phyloP scores from a whole-genome alignment of 192 early-diverging fungal genomes.

The Polychytrium aggregatum region DNA sequence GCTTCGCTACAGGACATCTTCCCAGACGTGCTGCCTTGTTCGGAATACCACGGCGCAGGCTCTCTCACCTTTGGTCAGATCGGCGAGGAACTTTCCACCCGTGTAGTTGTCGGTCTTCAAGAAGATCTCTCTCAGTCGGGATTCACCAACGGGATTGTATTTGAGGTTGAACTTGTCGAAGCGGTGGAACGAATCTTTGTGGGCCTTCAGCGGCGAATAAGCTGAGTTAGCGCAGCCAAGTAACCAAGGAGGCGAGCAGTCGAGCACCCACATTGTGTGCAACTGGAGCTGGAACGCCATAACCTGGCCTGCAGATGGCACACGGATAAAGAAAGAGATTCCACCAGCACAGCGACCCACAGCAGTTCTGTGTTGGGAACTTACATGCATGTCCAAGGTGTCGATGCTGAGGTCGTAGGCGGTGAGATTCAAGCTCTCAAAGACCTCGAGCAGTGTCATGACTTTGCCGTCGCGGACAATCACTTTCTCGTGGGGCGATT shows the following conservation, averaged over 20 bases:
- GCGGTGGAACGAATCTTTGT: conserved; percentile 91
- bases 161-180: conserved; percentile 97
- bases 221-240: neutral
- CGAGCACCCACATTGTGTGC: too few relatives aligned
- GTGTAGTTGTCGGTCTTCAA: conserved; percentile 92
- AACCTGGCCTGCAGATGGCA: conserved; percentile 62
- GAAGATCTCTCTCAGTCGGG: conserved; percentile 88
- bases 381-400: conserved; percentile 89
- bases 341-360: too few relatives aligned
- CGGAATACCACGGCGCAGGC: too few relatives aligned
- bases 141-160: conserved; percentile 92
- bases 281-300: neutral
- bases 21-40: too few relatives aligned
- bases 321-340: neutral
- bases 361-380: too few relatives aligned
- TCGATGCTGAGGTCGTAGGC: conserved; percentile 92
- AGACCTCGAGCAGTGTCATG: conserved; percentile 73
- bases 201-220: conserved; percentile 35
- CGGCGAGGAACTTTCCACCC: conserved; percentile 76
- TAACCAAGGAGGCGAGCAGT: too few relatives aligned
- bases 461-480: conserved; percentile 77
- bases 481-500: conserved; percentile 55
- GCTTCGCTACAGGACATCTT: too few relatives aligned
- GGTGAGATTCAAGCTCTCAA: conserved; percentile 78
- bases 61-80: conserved; percentile 70